Conservation (phyloP, 495 filamentous ascomycete species). For the Aspergillus heteromorphus region DNA sequence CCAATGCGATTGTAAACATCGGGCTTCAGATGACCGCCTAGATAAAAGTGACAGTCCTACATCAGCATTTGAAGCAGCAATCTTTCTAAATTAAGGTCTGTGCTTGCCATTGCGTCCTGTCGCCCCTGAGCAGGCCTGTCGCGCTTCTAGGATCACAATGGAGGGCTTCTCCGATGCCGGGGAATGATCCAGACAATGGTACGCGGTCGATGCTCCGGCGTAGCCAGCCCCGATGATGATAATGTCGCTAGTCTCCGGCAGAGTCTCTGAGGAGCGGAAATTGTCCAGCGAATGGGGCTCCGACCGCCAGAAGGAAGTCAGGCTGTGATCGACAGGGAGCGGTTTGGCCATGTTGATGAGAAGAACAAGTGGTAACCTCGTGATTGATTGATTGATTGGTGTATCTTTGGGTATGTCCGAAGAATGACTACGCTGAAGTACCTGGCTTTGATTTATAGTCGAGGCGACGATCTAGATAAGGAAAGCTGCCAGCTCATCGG, state of each 20-base stretch:
- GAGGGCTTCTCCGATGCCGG: conserved; percentile 23
- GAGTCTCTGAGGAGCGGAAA: conserved; percentile 57
- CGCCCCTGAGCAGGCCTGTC: conserved; percentile 77
- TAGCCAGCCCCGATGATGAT: conserved; percentile 70
- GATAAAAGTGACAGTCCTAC: neutral
- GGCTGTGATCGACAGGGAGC: conserved; percentile 44
- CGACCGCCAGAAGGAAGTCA: conserved; percentile 68
- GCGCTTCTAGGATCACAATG: conserved; percentile 72
- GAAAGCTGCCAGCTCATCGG: neutral
- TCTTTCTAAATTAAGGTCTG: no score
- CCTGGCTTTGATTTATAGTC: neutral
- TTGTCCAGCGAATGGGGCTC: conserved; percentile 47
- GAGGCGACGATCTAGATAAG: neutral
- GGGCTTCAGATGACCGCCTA: conserved; percentile 35
- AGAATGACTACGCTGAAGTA: neutral
- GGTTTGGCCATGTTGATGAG: conserved; percentile 7
- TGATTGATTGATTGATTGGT: no score
- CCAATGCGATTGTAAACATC: conserved; percentile 28
- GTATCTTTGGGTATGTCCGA: neutral
- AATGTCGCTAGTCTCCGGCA: conserved; percentile 60
- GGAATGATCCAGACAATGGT: conserved; percentile 46
- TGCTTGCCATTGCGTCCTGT: conserved; percentile 56
- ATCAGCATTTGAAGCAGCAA: neutral
- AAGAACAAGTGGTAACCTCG: neutral
- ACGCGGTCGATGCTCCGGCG: conserved; percentile 61